Evolutionary conservation across 2,329 filamentous ascomycete genomes (phyloP).

Genomic region (Nemania diffusa): DNA sequence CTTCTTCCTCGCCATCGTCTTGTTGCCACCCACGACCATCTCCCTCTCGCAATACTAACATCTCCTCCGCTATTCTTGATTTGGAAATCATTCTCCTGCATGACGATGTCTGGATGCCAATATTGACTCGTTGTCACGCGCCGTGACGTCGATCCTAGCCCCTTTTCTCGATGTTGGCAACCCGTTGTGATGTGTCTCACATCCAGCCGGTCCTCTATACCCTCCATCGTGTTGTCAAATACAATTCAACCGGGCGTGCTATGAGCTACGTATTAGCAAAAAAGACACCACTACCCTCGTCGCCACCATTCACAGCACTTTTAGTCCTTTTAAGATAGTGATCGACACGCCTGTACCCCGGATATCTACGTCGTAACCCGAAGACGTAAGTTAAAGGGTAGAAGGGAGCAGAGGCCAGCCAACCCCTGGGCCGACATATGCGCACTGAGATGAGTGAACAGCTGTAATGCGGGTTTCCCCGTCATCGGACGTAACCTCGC

Average conservation of each 20-base stretch:
- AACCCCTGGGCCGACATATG: slow-evolving; percentile 7
- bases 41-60: neutral
- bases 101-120: neutral
- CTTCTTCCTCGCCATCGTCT: slow-evolving; percentile 8
- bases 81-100: slow-evolving; percentile 2
- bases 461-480: slow-evolving; percentile 25
- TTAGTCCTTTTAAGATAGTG: slow-evolving; percentile 12
- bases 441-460: neutral
- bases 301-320: slow-evolving; percentile 10
- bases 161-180: slow-evolving; percentile 10
- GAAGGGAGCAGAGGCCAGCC: slow-evolving; percentile 5
- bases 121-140: slow-evolving; percentile 1
- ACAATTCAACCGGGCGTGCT: slow-evolving; percentile 16
- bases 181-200: neutral
- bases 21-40: neutral
- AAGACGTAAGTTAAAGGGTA: neutral
- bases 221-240: slow-evolving; percentile 14
- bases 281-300: neutral
- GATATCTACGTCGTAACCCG: neutral
- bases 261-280: neutral
- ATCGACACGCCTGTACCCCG: slow-evolving; percentile 9
- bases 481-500: slow-evolving; percentile 32
- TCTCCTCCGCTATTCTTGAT: slow-evolving; percentile 16
- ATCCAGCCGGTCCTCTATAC: slow-evolving; percentile 19
- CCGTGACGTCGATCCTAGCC: slow-evolving; percentile 25